Percentiles rank a stretch among this genome's conserved stretches.
Conservation (phyloP, 768 basidiomycete species). For the Gautieria morchelliformis region DNA sequence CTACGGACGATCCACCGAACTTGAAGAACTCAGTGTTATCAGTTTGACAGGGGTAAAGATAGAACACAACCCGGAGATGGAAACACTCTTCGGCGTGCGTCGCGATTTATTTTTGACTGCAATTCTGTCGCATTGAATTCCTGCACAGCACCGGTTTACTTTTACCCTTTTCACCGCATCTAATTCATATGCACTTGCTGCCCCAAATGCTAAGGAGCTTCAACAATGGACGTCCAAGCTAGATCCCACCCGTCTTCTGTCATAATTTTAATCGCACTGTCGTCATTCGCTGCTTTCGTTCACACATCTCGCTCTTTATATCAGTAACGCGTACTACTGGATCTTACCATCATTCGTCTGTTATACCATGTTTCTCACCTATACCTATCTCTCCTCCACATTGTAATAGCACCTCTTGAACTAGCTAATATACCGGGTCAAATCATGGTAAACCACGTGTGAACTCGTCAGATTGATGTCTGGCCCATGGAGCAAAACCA, state of each 20-base stretch:
- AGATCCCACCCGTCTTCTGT: conserved; percentile 65
- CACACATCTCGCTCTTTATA: not conserved
- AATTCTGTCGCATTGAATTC: not conserved
- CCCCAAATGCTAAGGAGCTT: conserved; percentile 72
- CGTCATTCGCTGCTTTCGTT: not conserved
- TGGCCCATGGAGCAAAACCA: no score
- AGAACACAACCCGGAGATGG: conserved; percentile 80
- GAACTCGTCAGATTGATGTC: no score
- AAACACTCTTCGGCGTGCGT: conserved; percentile 76
- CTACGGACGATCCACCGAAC: conserved; percentile 74
- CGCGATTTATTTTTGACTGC: not conserved
- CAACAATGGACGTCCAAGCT: conserved; percentile 78
- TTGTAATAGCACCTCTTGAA: not conserved
- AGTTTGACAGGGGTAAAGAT: conserved; percentile 79
- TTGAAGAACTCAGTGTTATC: conserved; percentile 76
- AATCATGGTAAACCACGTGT: not conserved
- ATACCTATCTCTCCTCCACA: not conserved
- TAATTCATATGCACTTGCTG: conserved; percentile 85
- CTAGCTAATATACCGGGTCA: not conserved
- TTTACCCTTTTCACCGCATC: conserved; percentile 89
- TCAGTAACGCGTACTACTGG: not conserved
- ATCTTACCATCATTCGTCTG: not conserved
- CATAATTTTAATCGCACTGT: conserved; percentile 19
- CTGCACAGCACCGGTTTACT: conserved; percentile 62
- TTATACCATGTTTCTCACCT: not conserved